phyloP scores from a whole-genome alignment of 2,329 filamentous ascomycete genomes.

The Pseudopithomyces maydicus region DNA sequence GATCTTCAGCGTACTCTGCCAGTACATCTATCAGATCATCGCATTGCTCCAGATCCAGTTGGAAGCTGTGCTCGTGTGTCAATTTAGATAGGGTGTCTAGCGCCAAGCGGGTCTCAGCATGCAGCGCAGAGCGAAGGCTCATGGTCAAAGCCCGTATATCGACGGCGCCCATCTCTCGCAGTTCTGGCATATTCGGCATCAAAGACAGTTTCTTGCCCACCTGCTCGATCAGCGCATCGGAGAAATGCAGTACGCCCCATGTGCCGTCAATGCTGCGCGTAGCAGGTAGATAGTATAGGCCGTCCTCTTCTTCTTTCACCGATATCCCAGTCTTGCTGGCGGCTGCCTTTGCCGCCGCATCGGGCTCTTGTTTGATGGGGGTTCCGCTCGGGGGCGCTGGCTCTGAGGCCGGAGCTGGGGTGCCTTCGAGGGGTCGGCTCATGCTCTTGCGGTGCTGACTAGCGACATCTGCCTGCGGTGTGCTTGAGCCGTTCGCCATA shows the following conservation, averaged over 20 bases:
- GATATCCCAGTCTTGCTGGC: constrained; percentile 14
- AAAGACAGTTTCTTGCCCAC: constrained; percentile 69
- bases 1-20: constrained; percentile 88
- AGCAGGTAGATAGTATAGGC: constrained; percentile 35
- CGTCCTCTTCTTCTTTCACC: constrained; percentile 34
- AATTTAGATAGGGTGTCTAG: constrained; percentile 81
- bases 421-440: constrained; percentile 43
- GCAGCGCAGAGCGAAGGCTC: constrained; percentile 87
- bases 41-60: constrained; percentile 42
- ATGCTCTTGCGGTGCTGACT: constrained; percentile 43
- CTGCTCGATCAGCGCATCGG: constrained; percentile 71
- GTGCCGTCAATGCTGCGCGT: constrained; percentile 25
- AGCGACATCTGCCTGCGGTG: constrained; percentile 48
- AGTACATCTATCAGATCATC: constrained; percentile 89
- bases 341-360: constrained; percentile 22
- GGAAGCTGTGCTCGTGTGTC: constrained; percentile 54
- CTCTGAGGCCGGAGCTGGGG: constrained; percentile 36
- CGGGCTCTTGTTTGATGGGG: constrained; percentile 34
- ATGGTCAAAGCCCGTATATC: constrained; percentile 89
- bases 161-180: constrained; percentile 81
- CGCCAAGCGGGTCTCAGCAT: constrained; percentile 86
- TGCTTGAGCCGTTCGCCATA: constrained; percentile 51
- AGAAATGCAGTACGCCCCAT: constrained; percentile 48
- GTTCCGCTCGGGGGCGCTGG: constrained; percentile 33
- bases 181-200: constrained; percentile 75